Percentiles rank a stretch among this genome's conserved stretches.
Conservation (phyloP, 1,139 yeast genomes). For the Sugiyamaella castrensis region DNA sequence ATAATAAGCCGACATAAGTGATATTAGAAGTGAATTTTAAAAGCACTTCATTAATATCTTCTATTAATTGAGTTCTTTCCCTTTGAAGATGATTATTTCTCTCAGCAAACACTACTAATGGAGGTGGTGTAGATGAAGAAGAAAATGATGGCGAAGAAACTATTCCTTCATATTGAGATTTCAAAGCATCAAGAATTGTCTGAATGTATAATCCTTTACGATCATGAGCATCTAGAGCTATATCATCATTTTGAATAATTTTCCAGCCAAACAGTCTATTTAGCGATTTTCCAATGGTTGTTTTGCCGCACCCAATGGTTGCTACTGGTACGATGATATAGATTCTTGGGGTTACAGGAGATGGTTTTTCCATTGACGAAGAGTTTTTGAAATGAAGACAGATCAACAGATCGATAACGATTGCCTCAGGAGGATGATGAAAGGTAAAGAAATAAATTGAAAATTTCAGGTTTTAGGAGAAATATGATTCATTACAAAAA, state of each 20-base stretch:
- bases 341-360: conserved; percentile 1
- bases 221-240: conserved; percentile 43
- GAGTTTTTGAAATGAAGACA: not conserved
- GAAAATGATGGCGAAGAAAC: conserved; percentile 33
- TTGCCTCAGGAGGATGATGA: not conserved
- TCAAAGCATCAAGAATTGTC: conserved; percentile 32
- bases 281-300: conserved; percentile 65
- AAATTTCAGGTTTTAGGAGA: too few species aligned
- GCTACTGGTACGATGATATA: conserved; percentile 72
- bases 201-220: conserved; percentile 22
- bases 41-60: conserved; percentile 40
- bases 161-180: conserved; percentile 51
- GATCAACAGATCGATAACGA: not conserved
- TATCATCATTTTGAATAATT: conserved; percentile 65
- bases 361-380: not conserved
- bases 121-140: conserved; percentile 17
- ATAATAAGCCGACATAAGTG: conserved; percentile 13
- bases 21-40: conserved; percentile 33
- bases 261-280: conserved; percentile 53
- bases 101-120: conserved; percentile 60
- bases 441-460: not conserved
- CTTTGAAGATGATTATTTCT: conserved; percentile 67
- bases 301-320: conserved; percentile 86
- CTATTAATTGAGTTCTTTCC: conserved; percentile 61
- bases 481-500: too few species aligned